Conservation (phyloP, 192 early-diverging fungal genomes). For the Backusella mclennaniae region DNA sequence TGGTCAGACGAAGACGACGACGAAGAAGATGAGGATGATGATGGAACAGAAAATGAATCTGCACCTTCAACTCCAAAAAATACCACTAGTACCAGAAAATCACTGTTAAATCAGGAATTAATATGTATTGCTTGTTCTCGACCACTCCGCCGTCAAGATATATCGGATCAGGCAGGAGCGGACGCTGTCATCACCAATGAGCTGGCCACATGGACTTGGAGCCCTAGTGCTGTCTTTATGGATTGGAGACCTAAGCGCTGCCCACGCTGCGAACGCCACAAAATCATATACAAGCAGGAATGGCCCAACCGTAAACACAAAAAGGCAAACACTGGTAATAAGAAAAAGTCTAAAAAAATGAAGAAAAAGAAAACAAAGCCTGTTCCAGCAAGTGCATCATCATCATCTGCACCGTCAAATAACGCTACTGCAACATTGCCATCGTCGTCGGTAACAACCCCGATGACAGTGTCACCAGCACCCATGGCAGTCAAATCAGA, state of each 20-base stretch:
- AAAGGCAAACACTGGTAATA: background rate
- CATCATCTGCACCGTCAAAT: background rate
- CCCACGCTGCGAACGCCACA: constrained; percentile 29
- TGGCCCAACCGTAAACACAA: constrained; percentile 28
- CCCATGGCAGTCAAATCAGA: background rate
- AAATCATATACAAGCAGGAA: constrained; percentile 26
- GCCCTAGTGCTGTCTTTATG: constrained; percentile 21
- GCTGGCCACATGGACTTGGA: constrained; percentile 33
- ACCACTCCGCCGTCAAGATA: constrained; percentile 14
- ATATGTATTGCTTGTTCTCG: constrained; percentile 24
- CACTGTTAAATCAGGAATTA: constrained; percentile 12
- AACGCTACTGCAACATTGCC: background rate
- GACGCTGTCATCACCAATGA: constrained; percentile 13
- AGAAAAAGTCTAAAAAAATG: background rate
- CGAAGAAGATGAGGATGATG: background rate
- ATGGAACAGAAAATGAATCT: background rate
- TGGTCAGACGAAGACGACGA: constrained; percentile 11
- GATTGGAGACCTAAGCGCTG: constrained; percentile 28
- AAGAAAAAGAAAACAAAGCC: background rate
- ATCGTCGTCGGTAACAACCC: background rate
- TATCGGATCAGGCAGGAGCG: constrained; percentile 4
- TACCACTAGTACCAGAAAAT: constrained; percentile 3
- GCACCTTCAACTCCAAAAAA: background rate
- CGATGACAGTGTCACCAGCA: background rate
- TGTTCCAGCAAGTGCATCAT: background rate